Conservation (phyloP, 164 flowering plant genomes). For the Saururus chinensis region DNA sequence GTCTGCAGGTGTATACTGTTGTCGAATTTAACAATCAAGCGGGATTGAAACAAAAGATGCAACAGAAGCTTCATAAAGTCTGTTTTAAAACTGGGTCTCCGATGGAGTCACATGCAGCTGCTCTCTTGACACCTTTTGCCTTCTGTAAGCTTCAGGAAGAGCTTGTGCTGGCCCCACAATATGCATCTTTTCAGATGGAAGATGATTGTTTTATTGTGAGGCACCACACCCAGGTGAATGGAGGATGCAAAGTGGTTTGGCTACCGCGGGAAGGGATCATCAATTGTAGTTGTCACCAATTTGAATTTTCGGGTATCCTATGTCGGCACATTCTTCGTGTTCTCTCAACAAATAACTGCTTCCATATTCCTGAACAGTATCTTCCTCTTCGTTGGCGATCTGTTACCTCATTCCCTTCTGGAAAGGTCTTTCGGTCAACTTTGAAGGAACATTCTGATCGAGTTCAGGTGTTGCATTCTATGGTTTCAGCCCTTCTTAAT, state of each 20-base stretch:
- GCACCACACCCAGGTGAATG: constrained; percentile 61
- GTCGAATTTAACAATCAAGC: constrained; percentile 41
- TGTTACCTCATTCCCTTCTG: constrained; percentile 14
- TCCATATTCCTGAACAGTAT: constrained; percentile 68
- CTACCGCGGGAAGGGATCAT: constrained; percentile 42
- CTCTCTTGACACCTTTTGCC: constrained; percentile 70
- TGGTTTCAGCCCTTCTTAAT: constrained; percentile 48
- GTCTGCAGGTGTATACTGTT: constrained; percentile 39
- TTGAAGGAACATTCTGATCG: constrained; percentile 27
- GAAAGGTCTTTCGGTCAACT: constrained; percentile 14
- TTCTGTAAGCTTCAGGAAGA: constrained; percentile 67
- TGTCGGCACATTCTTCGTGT: constrained; percentile 76
- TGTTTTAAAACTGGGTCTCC: constrained; percentile 72
- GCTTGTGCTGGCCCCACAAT: constrained; percentile 67
- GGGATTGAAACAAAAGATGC: constrained; percentile 44
- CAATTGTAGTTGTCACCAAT: constrained; percentile 58
- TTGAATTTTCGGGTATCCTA: constrained; percentile 67
- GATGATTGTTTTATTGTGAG: constrained; percentile 56
- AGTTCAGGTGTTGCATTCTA: constrained; percentile 46
- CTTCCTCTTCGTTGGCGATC: constrained; percentile 57
- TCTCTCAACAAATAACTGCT: constrained; percentile 64
- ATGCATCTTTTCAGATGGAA: constrained; percentile 53
- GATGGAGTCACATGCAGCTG: constrained; percentile 71
- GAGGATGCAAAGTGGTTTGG: constrained; percentile 67
- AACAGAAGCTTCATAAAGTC: constrained; percentile 37